phyloP scores from a whole-genome alignment of 495 filamentous ascomycete genomes.

The Pseudomonodictys pantanalensis region DNA sequence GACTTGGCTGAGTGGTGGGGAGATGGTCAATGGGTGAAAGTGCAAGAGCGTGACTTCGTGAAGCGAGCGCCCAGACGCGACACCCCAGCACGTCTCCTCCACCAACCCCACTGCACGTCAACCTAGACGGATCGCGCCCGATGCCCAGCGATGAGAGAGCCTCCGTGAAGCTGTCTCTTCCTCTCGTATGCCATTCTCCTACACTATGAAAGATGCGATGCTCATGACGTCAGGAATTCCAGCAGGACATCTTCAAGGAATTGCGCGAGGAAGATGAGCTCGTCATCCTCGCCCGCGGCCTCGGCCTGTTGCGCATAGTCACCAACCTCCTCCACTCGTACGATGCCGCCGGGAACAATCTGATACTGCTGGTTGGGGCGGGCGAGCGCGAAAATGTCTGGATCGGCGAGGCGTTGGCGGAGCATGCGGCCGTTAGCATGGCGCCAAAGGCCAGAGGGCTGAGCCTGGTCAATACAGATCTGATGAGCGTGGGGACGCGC shows the following conservation, averaged over 20 bases:
- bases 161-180: constrained; percentile 89
- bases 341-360: constrained; percentile 90
- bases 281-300: constrained; percentile 82
- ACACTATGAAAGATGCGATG: background rate
- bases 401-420: constrained; percentile 67
- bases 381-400: constrained; percentile 80
- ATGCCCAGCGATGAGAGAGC: constrained; percentile 41
- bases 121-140: constrained; percentile 11
- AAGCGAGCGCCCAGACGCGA: background rate
- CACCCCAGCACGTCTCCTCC: constrained; percentile 13
- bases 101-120: background rate
- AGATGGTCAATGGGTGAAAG: background rate
- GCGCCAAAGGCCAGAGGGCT: constrained; percentile 75
- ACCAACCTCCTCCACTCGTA: constrained; percentile 95
- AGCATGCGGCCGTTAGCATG: constrained; percentile 84
- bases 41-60: constrained; percentile 9
- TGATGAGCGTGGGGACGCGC: constrained; percentile 76
- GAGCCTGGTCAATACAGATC: constrained; percentile 90
- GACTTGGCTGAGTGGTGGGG: background rate
- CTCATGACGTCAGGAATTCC: constrained; percentile 39
- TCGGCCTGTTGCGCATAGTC: constrained; percentile 84
- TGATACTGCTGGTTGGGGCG: constrained; percentile 86
- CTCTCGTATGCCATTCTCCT: constrained; percentile 60
- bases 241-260: constrained; percentile 89
- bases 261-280: constrained; percentile 89